A percentile compares a stretch with the other conserved stretches of the same genome.
These are phyloP conservation scores for Eucalyptus melliodora DNA, from an alignment of 345 rosid species.

Conservation along the genomic window DNA sequence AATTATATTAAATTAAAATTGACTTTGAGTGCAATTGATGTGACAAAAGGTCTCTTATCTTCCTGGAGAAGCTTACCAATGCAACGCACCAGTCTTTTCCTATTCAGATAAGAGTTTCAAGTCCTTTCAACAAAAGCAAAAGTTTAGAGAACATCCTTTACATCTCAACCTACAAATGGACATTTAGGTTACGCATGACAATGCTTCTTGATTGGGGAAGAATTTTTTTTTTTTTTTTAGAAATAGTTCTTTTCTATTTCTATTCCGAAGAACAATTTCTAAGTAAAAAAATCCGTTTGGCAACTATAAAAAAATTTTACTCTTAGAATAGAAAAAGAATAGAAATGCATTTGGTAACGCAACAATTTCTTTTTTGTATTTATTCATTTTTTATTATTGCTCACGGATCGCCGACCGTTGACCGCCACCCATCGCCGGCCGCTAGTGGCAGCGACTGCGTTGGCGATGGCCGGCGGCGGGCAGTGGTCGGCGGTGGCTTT, in stretches of 20 bases:
- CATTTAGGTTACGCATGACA: background rate
- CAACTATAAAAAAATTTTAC: no score
- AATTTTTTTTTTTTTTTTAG: no score
- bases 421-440: no score
- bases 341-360: accelerated
- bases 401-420: accelerated
- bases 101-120: background rate
- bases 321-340: no score
- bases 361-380: accelerated
- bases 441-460: no score
- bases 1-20: background rate
- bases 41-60: background rate
- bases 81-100: background rate
- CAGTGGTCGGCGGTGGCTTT: accelerated
- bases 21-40: background rate
- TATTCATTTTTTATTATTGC: no score
- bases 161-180: background rate
- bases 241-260: no score
- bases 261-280: accelerated
- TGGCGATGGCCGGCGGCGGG: accelerated
- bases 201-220: accelerated
- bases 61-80: background rate
- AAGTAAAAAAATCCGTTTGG: accelerated
- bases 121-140: background rate
- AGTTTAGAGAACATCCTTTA: background rate